Conservation (phyloP, 768 basidiomycete genomes). For the Podaxis rugospora region DNA sequence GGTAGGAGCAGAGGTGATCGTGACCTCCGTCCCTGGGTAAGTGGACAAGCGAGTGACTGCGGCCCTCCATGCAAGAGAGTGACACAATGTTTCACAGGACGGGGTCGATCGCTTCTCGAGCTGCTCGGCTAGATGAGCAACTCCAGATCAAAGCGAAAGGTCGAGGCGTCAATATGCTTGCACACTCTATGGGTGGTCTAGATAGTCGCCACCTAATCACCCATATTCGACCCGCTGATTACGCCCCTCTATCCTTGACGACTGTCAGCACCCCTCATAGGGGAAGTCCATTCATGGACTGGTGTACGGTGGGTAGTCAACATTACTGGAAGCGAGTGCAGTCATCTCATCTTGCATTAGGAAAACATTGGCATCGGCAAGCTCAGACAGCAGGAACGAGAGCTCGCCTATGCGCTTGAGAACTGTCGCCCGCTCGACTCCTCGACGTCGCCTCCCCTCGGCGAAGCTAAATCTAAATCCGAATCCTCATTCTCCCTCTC, state of each 20-base stretch:
- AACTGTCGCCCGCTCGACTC: constrained; percentile 1
- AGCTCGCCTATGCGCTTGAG: constrained; percentile 16
- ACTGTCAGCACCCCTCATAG: constrained; percentile 92
- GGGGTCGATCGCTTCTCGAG: constrained; percentile 82
- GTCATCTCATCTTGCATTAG: constrained; percentile 28
- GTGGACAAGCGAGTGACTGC: constrained; percentile 22
- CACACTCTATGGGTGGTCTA: constrained; percentile 97
- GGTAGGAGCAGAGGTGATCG: constrained; percentile 91
- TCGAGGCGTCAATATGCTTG: constrained; percentile 86
- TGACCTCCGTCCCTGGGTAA: constrained; percentile 90
- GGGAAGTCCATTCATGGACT: constrained; percentile 98
- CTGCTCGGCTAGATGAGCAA: constrained; percentile 68
- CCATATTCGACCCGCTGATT: constrained; percentile 75
- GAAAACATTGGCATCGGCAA: constrained; percentile 92
- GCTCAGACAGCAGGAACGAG: constrained; percentile 35
- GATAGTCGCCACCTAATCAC: constrained; percentile 93
- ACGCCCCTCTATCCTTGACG: constrained; percentile 83
- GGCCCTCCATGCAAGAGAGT: background rate
- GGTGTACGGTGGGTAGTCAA: constrained; percentile 73
- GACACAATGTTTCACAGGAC: constrained; percentile 49
- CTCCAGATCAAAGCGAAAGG: constrained; percentile 64
- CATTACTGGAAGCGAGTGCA: background rate
- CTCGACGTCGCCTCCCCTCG: background rate
- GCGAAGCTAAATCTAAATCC: constrained; percentile 18
- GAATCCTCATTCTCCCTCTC: constrained; percentile 39